Percentiles rank a stretch among this genome's conserved stretches.
Conservation (phyloP, 257 asterid genomes). For the Anisodus tanguticus region DNA sequence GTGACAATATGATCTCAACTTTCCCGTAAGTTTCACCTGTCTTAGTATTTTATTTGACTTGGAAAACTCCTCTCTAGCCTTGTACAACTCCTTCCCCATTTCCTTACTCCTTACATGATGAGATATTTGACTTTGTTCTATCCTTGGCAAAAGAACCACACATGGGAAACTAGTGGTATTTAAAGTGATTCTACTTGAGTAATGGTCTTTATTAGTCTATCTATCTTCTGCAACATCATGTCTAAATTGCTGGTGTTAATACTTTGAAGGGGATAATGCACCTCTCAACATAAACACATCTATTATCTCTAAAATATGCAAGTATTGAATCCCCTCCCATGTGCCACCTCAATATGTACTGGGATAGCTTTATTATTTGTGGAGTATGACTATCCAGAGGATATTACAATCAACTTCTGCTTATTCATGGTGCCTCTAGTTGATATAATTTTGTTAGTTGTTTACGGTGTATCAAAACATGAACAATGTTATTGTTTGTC, state of each 20-base stretch:
- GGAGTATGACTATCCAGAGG: not conserved
- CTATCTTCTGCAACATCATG: not conserved
- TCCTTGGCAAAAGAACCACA: not conserved
- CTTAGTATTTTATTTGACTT: not conserved
- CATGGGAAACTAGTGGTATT: not conserved
- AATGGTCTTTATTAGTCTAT: not conserved
- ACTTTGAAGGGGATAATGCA: slow-evolving; percentile 18
- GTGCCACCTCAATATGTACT: not conserved
- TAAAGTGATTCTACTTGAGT: not conserved
- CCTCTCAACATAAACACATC: not conserved
- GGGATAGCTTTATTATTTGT: not conserved
- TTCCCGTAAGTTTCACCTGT: slow-evolving; percentile 21
- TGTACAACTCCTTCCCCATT: not conserved
- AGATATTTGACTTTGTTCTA: not conserved
- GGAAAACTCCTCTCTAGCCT: not conserved
- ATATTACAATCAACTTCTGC: slow-evolving; percentile 15
- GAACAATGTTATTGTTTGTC: not conserved
- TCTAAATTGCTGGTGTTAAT: not conserved
- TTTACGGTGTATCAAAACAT: not conserved
- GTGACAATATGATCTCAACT: slow-evolving; percentile 8
- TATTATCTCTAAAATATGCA: not conserved
- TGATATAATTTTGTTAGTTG: not conserved
- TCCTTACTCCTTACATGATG: not conserved
- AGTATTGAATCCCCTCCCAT: not conserved
- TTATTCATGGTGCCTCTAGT: slow-evolving; percentile 9